Conservation (phyloP, 73 alveolate genomes). For the Stentor coeruleus region DNA sequence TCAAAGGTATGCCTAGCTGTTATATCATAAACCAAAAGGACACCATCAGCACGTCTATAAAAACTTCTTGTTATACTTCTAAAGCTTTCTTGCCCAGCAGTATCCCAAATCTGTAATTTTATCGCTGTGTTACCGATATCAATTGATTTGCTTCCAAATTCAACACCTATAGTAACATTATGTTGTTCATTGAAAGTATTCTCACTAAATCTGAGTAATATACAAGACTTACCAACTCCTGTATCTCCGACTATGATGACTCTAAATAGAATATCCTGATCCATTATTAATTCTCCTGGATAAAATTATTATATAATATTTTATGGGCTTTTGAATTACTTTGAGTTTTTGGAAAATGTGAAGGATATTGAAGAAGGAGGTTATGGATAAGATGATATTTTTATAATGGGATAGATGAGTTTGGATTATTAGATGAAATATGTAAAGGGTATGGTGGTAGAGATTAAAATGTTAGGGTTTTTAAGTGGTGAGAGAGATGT, state of each 20-base stretch:
- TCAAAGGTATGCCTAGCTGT: conserved; percentile 44
- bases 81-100: conserved; percentile 51
- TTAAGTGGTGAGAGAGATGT: too few relatives aligned
- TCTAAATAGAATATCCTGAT: conserved; percentile 46
- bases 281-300: conserved; percentile 1
- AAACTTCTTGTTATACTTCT: conserved; percentile 48
- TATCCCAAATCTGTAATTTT: conserved; percentile 44
- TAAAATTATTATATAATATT: too few relatives aligned
- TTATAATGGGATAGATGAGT: too few relatives aligned
- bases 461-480: too few relatives aligned
- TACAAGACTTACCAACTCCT: conserved; percentile 47
- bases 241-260: conserved; percentile 59
- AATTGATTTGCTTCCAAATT: conserved; percentile 34
- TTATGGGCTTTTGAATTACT: too few relatives aligned
- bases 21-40: conserved; percentile 47
- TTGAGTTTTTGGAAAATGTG: too few relatives aligned
- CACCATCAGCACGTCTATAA: conserved; percentile 36
- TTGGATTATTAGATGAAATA: too few relatives aligned
- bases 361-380: too few relatives aligned
- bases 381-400: too few relatives aligned
- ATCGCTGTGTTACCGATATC: conserved; percentile 22
- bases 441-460: too few relatives aligned
- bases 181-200: conserved; percentile 35
- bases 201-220: conserved; percentile 38
- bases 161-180: conserved; percentile 42